These are phyloP conservation scores for Odontarrhena argentea DNA, from an alignment of 345 rosid species.

Conservation along the genomic window DNA sequence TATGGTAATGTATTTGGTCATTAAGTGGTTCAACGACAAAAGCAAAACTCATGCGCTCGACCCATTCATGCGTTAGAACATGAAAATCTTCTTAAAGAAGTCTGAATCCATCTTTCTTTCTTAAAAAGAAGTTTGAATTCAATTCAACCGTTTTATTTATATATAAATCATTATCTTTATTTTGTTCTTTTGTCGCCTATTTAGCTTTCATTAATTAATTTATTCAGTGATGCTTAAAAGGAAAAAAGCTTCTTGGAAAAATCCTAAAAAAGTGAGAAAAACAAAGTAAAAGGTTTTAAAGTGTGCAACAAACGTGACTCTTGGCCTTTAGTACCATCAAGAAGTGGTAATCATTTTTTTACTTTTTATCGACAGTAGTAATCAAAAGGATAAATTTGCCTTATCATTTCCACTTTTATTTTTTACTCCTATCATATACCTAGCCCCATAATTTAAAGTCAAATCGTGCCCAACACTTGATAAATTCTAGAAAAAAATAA, in stretches of 20 bases:
- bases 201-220: slow-evolving; percentile 28
- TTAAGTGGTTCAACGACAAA: slow-evolving; percentile 42
- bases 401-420: slow-evolving; percentile 19
- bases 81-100: slow-evolving; percentile 24
- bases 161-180: no score
- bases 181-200: no score
- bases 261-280: background rate
- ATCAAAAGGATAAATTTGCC: slow-evolving; percentile 26
- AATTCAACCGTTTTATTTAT: slow-evolving; percentile 36
- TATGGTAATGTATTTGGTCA: slow-evolving; percentile 26
- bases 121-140: slow-evolving; percentile 33
- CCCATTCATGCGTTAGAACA: slow-evolving; percentile 41
- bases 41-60: slow-evolving; percentile 43
- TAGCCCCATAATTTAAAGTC: slow-evolving; percentile 9
- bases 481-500: background rate
- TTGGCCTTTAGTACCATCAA: slow-evolving; percentile 32
- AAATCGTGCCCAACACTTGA: slow-evolving; percentile 25
- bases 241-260: background rate
- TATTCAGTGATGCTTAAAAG: slow-evolving; percentile 21
- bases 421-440: background rate
- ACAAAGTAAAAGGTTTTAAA: slow-evolving; percentile 18
- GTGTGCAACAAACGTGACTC: slow-evolving; percentile 44
- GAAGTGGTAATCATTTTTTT: slow-evolving; percentile 31
- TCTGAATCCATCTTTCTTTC: slow-evolving; percentile 3
- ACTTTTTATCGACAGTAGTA: slow-evolving; percentile 24